Evolutionary conservation across 1,284 basidiomycete genomes (phyloP).

Genomic region (Tranzscheliella williamsii): DNA sequence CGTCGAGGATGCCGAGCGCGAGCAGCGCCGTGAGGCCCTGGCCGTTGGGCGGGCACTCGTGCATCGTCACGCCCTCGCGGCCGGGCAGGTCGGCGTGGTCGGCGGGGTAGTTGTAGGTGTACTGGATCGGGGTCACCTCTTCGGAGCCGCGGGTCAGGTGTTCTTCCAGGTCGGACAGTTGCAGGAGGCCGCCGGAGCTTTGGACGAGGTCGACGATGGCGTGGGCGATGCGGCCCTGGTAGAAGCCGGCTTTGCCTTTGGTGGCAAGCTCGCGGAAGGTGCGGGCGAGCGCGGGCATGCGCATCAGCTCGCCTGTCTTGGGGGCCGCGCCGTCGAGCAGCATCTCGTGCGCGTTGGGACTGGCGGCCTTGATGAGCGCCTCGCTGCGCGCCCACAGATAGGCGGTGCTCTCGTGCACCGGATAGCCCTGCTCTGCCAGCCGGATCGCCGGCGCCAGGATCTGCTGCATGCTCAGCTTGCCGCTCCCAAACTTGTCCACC

Average conservation of each 20-base stretch:
- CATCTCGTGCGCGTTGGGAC: constrained; percentile 81
- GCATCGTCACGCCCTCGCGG: constrained; percentile 65
- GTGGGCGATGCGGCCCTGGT: constrained; percentile 83
- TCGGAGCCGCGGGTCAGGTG: constrained; percentile 67
- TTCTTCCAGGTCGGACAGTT: constrained; percentile 79
- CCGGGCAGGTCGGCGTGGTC: constrained; percentile 13
- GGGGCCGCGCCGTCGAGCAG: constrained; percentile 75
- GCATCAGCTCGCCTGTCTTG: constrained; percentile 60
- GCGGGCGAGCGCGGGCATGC: constrained; percentile 73
- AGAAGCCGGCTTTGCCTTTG: constrained; percentile 86
- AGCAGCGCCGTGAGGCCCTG: constrained; percentile 93
- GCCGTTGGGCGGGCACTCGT: constrained; percentile 87
- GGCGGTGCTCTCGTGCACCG: constrained; percentile 46
- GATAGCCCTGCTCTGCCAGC: constrained; percentile 57
- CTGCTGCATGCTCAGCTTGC: constrained; percentile 76
- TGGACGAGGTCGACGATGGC: constrained; percentile 76
- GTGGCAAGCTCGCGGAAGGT: constrained; percentile 80
- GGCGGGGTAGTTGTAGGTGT: constrained; percentile 70
- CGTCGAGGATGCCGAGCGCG: constrained; percentile 88
- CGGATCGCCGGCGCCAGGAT: constrained; percentile 72
- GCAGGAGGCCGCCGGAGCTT: constrained; percentile 85
- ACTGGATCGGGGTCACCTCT: constrained; percentile 84
- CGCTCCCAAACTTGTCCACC: constrained; percentile 78
- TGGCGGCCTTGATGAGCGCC: constrained; percentile 75
- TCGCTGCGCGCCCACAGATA: constrained; percentile 74